A percentile compares a stretch with the other conserved stretches of the same genome.
These are phyloP conservation scores for Venturia nashicola DNA, from an alignment of 2,329 filamentous ascomycete species.

Conservation along the genomic window DNA sequence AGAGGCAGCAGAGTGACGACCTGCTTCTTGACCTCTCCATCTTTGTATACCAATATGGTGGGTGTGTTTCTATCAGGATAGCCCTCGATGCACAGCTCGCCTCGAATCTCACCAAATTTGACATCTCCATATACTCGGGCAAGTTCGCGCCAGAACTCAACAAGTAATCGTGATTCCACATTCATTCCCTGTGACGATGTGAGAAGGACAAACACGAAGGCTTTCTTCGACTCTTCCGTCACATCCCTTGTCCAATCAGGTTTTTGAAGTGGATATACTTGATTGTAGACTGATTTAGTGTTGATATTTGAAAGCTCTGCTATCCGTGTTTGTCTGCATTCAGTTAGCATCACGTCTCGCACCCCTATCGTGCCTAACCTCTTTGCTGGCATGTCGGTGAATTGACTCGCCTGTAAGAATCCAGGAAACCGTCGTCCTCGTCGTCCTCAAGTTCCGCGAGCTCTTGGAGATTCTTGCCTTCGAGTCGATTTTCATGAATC, in stretches of 20 bases:
- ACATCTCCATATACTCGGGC: constrained; percentile 81
- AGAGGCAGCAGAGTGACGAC: constrained; percentile 78
- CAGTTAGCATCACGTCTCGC: constrained; percentile 4
- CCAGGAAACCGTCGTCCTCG: constrained; percentile 85
- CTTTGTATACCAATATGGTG: constrained; percentile 83
- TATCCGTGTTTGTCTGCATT: constrained; percentile 60
- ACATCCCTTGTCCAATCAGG: constrained; percentile 86
- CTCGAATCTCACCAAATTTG: constrained; percentile 95
- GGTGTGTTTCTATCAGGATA: constrained; percentile 94
- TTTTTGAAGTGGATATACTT: constrained; percentile 88
- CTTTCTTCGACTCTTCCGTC: constrained; percentile 71
- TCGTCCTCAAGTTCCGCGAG: constrained; percentile 88
- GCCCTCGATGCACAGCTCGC: constrained; percentile 85
- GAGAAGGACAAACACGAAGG: constrained; percentile 62
- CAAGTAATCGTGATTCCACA: constrained; percentile 70
- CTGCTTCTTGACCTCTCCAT: constrained; percentile 85
- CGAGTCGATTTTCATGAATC: constrained; percentile 82
- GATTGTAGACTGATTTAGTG: constrained; percentile 70
- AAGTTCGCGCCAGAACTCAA: constrained; percentile 74
- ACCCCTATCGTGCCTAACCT: not conserved
- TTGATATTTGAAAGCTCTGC: constrained; percentile 65
- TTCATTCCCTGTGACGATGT: constrained; percentile 69
- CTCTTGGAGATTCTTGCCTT: constrained; percentile 90
- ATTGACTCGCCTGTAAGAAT: constrained; percentile 46
- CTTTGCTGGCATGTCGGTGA: not conserved